Percentiles rank a stretch among this genome's conserved stretches.
Evolutionary conservation across 495 filamentous ascomycete species (phyloP).

Genomic region (Talaromyces ruber): DNA sequence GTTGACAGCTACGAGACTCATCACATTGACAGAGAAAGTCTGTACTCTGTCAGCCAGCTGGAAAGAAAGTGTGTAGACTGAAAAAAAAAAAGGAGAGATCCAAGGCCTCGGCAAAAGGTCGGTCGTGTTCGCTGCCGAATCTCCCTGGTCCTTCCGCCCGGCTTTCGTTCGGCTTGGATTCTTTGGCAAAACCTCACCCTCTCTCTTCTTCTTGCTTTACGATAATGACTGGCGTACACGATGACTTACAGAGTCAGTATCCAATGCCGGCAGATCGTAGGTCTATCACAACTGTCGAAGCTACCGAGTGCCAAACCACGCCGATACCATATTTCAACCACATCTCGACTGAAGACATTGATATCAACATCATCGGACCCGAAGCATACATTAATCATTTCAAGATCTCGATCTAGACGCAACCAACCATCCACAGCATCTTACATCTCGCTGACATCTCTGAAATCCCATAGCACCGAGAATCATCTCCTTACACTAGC

Average conservation of each 20-base stretch:
- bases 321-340: too few relatives aligned
- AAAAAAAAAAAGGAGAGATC: background rate
- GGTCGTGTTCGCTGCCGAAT: background rate
- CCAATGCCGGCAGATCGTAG: too few relatives aligned
- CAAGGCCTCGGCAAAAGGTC: background rate
- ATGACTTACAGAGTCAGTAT: too few relatives aligned
- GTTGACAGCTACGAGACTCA: background rate
- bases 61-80: too few relatives aligned
- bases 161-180: background rate
- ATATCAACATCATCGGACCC: background rate
- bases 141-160: background rate
- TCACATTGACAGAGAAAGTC: background rate
- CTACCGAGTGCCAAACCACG: too few relatives aligned
- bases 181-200: background rate
- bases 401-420: background rate
- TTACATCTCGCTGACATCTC: background rate
- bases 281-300: too few relatives aligned
- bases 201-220: too few relatives aligned
- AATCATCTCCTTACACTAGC: background rate
- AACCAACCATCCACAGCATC: background rate
- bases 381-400: background rate
- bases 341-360: background rate
- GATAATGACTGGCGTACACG: too few relatives aligned
- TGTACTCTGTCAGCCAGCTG: background rate
- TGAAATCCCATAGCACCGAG: too few relatives aligned